These are phyloP conservation scores for Hura crepitans DNA, from an alignment of 441 rosid species.

Conservation along the genomic window DNA sequence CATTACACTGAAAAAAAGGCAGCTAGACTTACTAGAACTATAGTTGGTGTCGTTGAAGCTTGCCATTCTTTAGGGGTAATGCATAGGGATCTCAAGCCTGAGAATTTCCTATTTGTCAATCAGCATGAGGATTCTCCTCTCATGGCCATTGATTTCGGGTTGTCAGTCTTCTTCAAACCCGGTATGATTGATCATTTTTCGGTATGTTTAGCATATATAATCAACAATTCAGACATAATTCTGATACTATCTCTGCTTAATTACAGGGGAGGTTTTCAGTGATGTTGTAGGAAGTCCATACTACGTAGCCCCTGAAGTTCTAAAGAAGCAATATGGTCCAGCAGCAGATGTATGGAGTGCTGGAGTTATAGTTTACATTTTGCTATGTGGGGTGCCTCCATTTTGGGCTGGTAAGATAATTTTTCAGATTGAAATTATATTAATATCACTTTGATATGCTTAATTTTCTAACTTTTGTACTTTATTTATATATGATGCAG, in stretches of 20 bases:
- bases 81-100: slow-evolving; percentile 98
- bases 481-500: slow-evolving; percentile 32
- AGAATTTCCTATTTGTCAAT: slow-evolving; percentile 78
- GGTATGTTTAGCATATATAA: too few species aligned
- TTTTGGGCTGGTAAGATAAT: slow-evolving; percentile 86
- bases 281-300: slow-evolving; percentile 99
- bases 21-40: slow-evolving; percentile 69
- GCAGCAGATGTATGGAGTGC: slow-evolving; percentile 99
- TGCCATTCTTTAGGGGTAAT: slow-evolving; percentile 95
- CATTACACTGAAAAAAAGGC: slow-evolving; percentile 87
- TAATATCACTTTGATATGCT: background rate
- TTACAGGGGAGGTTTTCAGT: slow-evolving; percentile 66
- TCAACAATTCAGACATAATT: background rate
- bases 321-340: slow-evolving; percentile 77
- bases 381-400: slow-evolving; percentile 92
- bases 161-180: slow-evolving; percentile 90
- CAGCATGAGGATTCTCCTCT: slow-evolving; percentile 76
- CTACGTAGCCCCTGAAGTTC: slow-evolving; percentile 95
- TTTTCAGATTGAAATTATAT: too few species aligned
- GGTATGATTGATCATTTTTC: slow-evolving; percentile 36
- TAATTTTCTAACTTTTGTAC: background rate
- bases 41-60: slow-evolving; percentile 77
- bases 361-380: slow-evolving; percentile 84
- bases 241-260: background rate
- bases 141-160: slow-evolving; percentile 88